phyloP scores from a whole-genome alignment of 2,329 filamentous ascomycete genomes.

The Fusarium lateritium region DNA sequence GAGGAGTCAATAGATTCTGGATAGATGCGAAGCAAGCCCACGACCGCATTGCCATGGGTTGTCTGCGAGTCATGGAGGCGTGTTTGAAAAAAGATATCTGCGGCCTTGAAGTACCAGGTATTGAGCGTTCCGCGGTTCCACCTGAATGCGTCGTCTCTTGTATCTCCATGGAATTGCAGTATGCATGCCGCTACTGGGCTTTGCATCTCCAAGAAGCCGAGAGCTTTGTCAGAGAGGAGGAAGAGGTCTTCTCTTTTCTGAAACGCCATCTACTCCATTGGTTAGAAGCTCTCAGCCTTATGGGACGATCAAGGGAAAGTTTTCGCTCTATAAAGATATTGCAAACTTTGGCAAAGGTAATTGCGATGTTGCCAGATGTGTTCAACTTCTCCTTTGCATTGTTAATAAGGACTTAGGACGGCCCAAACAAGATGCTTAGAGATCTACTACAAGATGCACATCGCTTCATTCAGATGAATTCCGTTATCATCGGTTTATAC shows the following conservation, averaged over 20 bases:
- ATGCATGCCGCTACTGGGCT: conserved; percentile 59
- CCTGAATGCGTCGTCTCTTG: not conserved
- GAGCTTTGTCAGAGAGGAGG: not conserved
- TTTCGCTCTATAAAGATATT: not conserved
- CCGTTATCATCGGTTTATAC: not conserved
- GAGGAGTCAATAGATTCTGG: conserved; percentile 53
- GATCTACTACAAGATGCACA: not conserved
- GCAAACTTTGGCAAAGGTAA: not conserved
- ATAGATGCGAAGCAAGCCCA: conserved; percentile 55
- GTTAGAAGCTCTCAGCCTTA: not conserved
- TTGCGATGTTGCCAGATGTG: no score
- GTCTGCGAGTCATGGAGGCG: not conserved
- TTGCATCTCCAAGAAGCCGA: not conserved
- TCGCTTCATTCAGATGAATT: conserved; percentile 6
- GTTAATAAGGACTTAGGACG: not conserved
- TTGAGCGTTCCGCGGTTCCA: not conserved
- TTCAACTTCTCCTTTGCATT: not conserved
- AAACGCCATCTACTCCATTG: not conserved
- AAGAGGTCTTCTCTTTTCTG: not conserved
- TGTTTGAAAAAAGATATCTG: conserved; percentile 17
- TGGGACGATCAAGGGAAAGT: not conserved
- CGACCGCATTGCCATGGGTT: conserved; percentile 45
- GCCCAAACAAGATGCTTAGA: not conserved
- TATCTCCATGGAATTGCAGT: conserved; percentile 42
- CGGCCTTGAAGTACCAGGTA: not conserved